Evolutionary conservation across 2,329 filamentous ascomycete genomes (phyloP).

Genomic region (Fusarium pseudocircinatum): DNA sequence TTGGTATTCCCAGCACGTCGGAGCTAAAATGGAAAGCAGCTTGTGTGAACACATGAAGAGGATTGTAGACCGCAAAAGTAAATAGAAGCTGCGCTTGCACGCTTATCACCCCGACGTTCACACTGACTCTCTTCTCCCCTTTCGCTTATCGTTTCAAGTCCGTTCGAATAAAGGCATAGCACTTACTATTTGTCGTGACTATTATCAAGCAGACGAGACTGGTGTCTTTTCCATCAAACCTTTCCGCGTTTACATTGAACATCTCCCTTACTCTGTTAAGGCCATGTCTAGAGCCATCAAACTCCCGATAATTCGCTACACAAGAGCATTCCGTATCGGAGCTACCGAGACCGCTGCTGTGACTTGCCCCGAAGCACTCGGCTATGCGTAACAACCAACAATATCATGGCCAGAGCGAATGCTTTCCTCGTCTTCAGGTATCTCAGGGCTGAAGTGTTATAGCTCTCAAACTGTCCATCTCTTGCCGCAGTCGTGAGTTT

Average conservation of each 20-base stretch:
- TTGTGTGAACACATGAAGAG: not conserved
- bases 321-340: not conserved
- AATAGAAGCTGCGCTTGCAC: not conserved
- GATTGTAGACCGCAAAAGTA: not conserved
- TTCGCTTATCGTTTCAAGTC: not conserved
- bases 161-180: not conserved
- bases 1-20: not conserved
- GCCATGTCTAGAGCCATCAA: not conserved
- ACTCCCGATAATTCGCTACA: not conserved
- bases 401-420: not conserved
- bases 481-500: not conserved
- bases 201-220: not conserved
- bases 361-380: not conserved
- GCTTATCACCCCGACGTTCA: not conserved
- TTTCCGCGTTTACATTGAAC: not conserved
- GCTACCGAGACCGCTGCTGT: not conserved
- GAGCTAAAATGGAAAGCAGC: not conserved
- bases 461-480: not conserved
- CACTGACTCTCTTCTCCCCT: not conserved
- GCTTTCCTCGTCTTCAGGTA: not conserved
- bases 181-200: not conserved
- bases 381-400: not conserved
- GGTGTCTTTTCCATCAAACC: not conserved
- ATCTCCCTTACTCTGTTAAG: not conserved
- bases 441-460: not conserved